Conservation (phyloP, 2,329 filamentous ascomycete genomes). For the Fusarium sp. region DNA sequence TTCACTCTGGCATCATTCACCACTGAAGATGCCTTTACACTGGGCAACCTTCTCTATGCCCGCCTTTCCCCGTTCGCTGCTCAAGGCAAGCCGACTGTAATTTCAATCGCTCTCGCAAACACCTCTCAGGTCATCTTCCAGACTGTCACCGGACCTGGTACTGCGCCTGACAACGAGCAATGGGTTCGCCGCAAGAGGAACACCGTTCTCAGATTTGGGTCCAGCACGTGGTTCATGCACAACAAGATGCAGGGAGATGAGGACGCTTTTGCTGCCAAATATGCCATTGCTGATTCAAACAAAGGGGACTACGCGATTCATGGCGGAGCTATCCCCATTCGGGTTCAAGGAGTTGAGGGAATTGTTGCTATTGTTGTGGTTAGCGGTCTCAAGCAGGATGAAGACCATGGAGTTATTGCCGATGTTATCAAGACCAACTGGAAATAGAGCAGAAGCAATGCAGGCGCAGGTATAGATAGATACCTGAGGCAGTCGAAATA, state of each 20-base stretch:
- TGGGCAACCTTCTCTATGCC: slow-evolving; percentile 73
- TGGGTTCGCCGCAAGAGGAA: slow-evolving; percentile 80
- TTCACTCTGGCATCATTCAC: slow-evolving; percentile 69
- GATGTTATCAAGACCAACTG: slow-evolving; percentile 72
- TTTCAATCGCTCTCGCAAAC: slow-evolving; percentile 74
- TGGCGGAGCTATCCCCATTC: slow-evolving; percentile 80
- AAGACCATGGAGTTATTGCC: slow-evolving; percentile 82
- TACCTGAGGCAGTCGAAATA: neutral
- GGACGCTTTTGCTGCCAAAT: slow-evolving; percentile 72
- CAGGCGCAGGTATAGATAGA: neutral
- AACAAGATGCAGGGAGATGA: slow-evolving; percentile 76
- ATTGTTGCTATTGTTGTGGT: slow-evolving; percentile 81
- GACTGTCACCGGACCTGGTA: slow-evolving; percentile 73
- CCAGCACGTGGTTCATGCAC: slow-evolving; percentile 77
- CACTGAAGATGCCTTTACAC: slow-evolving; percentile 71
- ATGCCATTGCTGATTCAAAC: slow-evolving; percentile 68
- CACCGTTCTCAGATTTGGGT: slow-evolving; percentile 78
- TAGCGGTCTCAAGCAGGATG: slow-evolving; percentile 79
- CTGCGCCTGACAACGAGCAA: slow-evolving; percentile 76
- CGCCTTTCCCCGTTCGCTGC: slow-evolving; percentile 67
- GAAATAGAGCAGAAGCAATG: slow-evolving; percentile 38
- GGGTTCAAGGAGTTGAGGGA: slow-evolving; percentile 79
- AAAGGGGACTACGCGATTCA: slow-evolving; percentile 79
- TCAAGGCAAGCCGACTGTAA: slow-evolving; percentile 61
- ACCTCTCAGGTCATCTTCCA: slow-evolving; percentile 76